phyloP scores from a whole-genome alignment of 2,329 filamentous ascomycete genomes.

The Verticillium longisporum region DNA sequence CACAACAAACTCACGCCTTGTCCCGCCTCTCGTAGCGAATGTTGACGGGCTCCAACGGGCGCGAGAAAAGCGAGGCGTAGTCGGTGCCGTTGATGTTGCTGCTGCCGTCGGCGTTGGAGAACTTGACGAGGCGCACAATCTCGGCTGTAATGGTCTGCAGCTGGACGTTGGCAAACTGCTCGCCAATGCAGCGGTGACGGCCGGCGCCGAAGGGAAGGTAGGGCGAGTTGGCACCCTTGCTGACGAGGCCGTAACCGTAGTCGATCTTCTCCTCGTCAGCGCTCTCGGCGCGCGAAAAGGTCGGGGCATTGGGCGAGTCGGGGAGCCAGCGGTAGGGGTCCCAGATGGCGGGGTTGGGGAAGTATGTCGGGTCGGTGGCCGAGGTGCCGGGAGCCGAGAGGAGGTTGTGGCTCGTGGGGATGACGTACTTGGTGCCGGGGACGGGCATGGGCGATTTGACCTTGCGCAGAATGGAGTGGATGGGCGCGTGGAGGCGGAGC shows the following conservation, averaged over 20 bases:
- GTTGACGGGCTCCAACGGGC: slow-evolving; percentile 62
- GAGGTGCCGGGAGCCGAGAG: slow-evolving; percentile 82
- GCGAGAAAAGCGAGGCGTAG: slow-evolving; percentile 65
- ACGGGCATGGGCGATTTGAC: slow-evolving; percentile 85
- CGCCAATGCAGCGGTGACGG: slow-evolving; percentile 88
- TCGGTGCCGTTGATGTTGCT: slow-evolving; percentile 62
- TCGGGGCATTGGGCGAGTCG: slow-evolving; percentile 49
- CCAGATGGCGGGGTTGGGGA: slow-evolving; percentile 78
- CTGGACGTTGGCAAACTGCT: slow-evolving; percentile 93
- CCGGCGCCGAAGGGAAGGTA: slow-evolving; percentile 94
- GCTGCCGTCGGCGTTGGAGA: slow-evolving; percentile 68
- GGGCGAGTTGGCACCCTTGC: slow-evolving; percentile 81
- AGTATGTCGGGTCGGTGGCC: slow-evolving; percentile 63
- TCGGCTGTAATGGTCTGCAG: slow-evolving; percentile 77
- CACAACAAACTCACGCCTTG: neutral
- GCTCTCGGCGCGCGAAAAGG: slow-evolving; percentile 32
- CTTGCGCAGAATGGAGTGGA: slow-evolving; percentile 90
- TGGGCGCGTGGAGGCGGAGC: slow-evolving; percentile 82
- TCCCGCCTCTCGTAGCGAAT: slow-evolving; percentile 70
- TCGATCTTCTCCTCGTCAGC: slow-evolving; percentile 73
- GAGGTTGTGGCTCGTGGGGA: slow-evolving; percentile 74
- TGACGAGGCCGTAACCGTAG: slow-evolving; percentile 89
- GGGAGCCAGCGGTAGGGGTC: slow-evolving; percentile 87
- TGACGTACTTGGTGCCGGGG: slow-evolving; percentile 72
- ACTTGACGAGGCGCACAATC: slow-evolving; percentile 72